Percentiles rank a stretch among this genome's conserved stretches.
phyloP scores from a whole-genome alignment of 164 flowering plant genomes.

The Amborella trichopoda region DNA sequence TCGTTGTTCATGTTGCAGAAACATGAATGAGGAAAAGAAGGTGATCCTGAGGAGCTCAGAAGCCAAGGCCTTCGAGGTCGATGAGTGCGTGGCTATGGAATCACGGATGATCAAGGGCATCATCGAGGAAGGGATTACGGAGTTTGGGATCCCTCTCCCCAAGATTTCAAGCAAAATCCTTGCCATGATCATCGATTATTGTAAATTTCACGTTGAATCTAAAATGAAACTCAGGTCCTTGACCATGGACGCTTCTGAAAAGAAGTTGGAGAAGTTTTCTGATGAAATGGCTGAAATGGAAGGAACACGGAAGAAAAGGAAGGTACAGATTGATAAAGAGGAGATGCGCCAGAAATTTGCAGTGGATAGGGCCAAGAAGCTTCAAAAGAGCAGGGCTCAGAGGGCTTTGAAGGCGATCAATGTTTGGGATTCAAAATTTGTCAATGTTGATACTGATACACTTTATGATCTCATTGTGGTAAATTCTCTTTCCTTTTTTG shows the following conservation, averaged over 20 bases:
- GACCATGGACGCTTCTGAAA: too few relatives aligned
- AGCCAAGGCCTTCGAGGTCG: conserved; percentile 31
- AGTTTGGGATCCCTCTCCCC: conserved; percentile 29
- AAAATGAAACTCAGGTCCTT: conserved; percentile 6
- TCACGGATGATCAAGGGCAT: conserved; percentile 36
- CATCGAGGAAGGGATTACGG: conserved; percentile 39
- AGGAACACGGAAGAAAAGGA: too few relatives aligned
- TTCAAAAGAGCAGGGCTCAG: not conserved
- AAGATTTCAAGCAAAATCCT: conserved; percentile 34
- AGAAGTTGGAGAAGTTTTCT: too few relatives aligned
- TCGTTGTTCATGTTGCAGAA: too few relatives aligned
- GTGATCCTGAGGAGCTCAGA: conserved; percentile 27
- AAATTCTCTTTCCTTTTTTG: too few relatives aligned
- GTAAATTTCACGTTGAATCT: conserved; percentile 24
- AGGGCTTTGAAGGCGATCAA: not conserved
- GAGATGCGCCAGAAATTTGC: too few relatives aligned
- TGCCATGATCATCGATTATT: conserved; percentile 36
- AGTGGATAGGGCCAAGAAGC: too few relatives aligned
- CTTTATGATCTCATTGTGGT: conserved; percentile 3
- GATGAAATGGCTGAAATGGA: too few relatives aligned
- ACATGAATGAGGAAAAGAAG: not conserved
- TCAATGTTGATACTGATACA: conserved; percentile 5
- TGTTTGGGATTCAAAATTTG: conserved; percentile 4
- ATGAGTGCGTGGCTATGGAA: conserved; percentile 27
- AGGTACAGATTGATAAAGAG: too few relatives aligned